Base-by-base conservation (phyloP, 768 basidiomycete genomes). In the Collybia sordida region DNA sequence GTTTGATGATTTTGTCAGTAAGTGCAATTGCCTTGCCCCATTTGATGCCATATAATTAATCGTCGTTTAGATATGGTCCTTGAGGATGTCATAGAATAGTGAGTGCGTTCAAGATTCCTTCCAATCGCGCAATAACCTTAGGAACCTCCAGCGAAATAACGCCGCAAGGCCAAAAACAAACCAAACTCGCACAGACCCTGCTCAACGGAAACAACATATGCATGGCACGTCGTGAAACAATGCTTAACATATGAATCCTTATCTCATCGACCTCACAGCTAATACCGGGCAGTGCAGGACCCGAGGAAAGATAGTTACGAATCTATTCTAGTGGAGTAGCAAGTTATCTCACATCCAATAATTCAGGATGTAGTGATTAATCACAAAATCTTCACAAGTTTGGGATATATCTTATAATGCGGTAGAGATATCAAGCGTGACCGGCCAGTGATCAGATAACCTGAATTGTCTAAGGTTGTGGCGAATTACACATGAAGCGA, bases 1-100 rank as follows among this genome's bases (percentile, higher is more conserved):
- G 2, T 99, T 99, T 60, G 96, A 99, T 66, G 96, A 99, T 71
- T 99, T 96, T 68, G 96, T 99, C 69, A 99, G 96, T 98, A 67
- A 81, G 96, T 95, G 24, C 37, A 31, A 4, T 38, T 40, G 24
- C 21, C 35, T 53, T 22, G 31, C 23, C 51, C 49, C 38, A 21
- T 27, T 27, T 2, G 9, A 19, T 37, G 14, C 38, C 28, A 11
- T 46, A 24, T 19, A 28, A 31, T 50, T 45, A 15, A 35, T 14
- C 28, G 47, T 31, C 42, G 34, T 22, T 2, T 34, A 93, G 91
- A 93, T 64, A 92, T 95, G 88, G 93, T 95, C 5, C 71, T 99
- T 46, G 93, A 98, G 64, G 94, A 99, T 59, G 96, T 98, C 6
- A 95, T 84, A 5, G 96, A 99, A 73, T 97, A 87, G 96, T 98